Base-by-base conservation (phyloP, 2,329 filamentous ascomycete species). In the Trichoderma koningiopsis region DNA sequence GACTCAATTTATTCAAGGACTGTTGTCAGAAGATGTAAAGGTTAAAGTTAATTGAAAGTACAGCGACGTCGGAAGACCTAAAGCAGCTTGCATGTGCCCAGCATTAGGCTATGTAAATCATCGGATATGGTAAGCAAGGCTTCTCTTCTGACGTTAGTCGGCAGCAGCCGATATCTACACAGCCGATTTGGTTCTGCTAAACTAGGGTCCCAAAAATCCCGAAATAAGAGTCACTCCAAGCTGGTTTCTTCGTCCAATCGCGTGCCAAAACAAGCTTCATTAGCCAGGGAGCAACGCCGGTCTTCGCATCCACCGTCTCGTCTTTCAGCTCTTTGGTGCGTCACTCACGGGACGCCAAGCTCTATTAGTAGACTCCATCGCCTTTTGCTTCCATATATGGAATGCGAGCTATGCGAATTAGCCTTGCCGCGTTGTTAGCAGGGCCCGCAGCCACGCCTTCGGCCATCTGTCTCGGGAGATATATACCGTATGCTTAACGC, bases 371-470 rank as follows among this genome's bases (percentile, higher is more conserved):
- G 56, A 40, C 29, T 33, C 55, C 52, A 56, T 65, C 62, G 62
- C 62, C 62, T 65, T 65, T 65, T 65, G 52, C 62, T 65, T 65
- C 62, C 62, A 14, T 19, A 56, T 65, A 24, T 47, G 62, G 62
- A 49, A 49, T 31, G 27, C 52, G 52, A 27, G 14, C 52, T 55
- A 55, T 16, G 16, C 49, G 24, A 37, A 56, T 43, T 43, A 43
- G 40, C 40, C 40, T 43, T n/a, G 22, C 14, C 43, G 33, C 22
- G 8, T 27, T 4, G 2, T 10, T 37, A 22, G 31, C 16, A 33
- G 29, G 59, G 43, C 47, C 60, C 60, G 60, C 60, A 40, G 19
- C 61, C 22, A 49, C n/a, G 24, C 52, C 61, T 43, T 63, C 61
- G 61, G 61, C 47, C n/a, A 24, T 8, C 47, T 24, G 8, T 49